Conservation (phyloP, 805 yeast genomes). For the Ogataea methylovora region DNA sequence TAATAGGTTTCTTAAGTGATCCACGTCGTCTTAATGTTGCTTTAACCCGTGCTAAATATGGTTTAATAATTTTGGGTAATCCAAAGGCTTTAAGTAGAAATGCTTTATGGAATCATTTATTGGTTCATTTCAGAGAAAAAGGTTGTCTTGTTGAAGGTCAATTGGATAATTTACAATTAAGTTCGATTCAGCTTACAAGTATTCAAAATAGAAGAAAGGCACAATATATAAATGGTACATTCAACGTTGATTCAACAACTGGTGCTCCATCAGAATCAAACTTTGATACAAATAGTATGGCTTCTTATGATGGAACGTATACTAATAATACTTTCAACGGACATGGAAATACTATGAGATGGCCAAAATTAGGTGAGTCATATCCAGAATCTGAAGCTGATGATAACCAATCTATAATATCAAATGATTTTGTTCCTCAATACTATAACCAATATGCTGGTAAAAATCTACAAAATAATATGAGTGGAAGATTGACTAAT, state of each 20-base stretch:
- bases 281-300: conserved; percentile 30
- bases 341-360: conserved; percentile 1
- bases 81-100: conserved; percentile 69
- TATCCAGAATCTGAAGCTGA: conserved; percentile 3
- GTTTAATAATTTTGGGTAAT: conserved; percentile 75
- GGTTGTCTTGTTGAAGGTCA: conserved; percentile 91
- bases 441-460: neutral
- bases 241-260: too few species aligned
- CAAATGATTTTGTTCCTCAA: neutral
- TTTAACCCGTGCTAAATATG: conserved; percentile 79
- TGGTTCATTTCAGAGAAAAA: conserved; percentile 71
- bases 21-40: conserved; percentile 87
- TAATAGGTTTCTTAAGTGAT: conserved; percentile 79
- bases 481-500: neutral
- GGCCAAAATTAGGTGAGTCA: conserved; percentile 1
- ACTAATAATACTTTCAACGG: neutral
- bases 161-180: conserved; percentile 67
- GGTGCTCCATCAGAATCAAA: conserved; percentile 18
- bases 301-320: conserved; percentile 23
- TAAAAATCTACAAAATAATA: conserved; percentile 1
- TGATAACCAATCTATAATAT: conserved; percentile 3
- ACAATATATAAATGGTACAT: too few species aligned
- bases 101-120: conserved; percentile 68
- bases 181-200: too few species aligned
- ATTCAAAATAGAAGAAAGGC: too few species aligned